Percentiles rank a stretch among this genome's conserved stretches.
Evolutionary conservation across 371 early-diverging fungal species (phyloP).

Genomic region (Parasitella parasitica): DNA sequence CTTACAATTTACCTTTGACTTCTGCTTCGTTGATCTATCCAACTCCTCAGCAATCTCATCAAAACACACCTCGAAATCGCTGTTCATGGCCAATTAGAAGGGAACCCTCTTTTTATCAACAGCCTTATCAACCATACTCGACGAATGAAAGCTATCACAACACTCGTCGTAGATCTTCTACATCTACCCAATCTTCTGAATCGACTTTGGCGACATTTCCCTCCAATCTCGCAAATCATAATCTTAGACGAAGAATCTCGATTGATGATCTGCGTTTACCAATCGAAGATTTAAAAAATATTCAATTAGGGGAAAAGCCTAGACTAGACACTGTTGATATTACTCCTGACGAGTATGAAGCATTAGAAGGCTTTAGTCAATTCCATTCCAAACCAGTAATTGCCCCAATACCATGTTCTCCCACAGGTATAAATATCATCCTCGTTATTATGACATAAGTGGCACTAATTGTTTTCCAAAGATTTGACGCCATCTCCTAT

Average conservation of each 20-base stretch:
- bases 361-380: slow-evolving; percentile 43
- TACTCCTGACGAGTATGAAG: slow-evolving; percentile 45
- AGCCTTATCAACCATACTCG: not conserved
- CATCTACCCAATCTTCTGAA: slow-evolving; percentile 14
- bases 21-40: not conserved
- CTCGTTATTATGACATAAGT: too few relatives aligned
- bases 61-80: slow-evolving; percentile 11
- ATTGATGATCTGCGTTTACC: slow-evolving; percentile 26
- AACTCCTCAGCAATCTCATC: not conserved
- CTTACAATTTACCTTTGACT: not conserved
- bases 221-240: not conserved
- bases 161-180: slow-evolving; percentile 11
- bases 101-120: not conserved
- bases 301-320: slow-evolving; percentile 13
- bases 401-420: not conserved
- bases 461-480: not conserved
- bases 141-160: not conserved
- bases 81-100: slow-evolving; percentile 22
- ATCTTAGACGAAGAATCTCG: slow-evolving; percentile 20
- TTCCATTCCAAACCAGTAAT: slow-evolving; percentile 20
- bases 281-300: slow-evolving; percentile 16
- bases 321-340: slow-evolving; percentile 26
- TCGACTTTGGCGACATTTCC: slow-evolving; percentile 1
- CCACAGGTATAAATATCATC: not conserved
- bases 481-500: slow-evolving; percentile 9